Evolutionary conservation across 768 basidiomycete genomes (phyloP).

Genomic region (Podaxis carcinomalis): DNA sequence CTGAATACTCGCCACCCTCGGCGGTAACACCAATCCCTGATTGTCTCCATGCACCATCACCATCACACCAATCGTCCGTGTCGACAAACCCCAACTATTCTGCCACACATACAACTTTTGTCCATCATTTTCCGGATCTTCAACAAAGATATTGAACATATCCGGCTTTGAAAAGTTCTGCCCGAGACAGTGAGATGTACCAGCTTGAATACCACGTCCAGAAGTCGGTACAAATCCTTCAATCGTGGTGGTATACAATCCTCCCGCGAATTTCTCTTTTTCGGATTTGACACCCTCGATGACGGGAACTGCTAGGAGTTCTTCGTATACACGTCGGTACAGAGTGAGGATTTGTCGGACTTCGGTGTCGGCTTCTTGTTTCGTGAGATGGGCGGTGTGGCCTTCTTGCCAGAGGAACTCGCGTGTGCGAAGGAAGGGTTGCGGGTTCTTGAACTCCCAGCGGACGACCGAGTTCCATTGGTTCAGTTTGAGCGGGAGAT

Average conservation of each 20-base stretch:
- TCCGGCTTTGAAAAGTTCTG: slow-evolving; percentile 95
- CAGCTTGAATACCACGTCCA: slow-evolving; percentile 96
- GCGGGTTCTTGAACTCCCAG: slow-evolving; percentile 99
- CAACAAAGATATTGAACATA: slow-evolving; percentile 98
- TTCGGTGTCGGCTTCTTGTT: slow-evolving; percentile 86
- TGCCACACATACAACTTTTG: slow-evolving; percentile 88
- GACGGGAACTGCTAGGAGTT: slow-evolving; percentile 95
- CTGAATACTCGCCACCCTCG: slow-evolving; percentile 90
- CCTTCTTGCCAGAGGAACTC: slow-evolving; percentile 99
- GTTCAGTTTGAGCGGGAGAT: slow-evolving; percentile 94
- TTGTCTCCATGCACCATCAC: slow-evolving; percentile 99
- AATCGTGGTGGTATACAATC: slow-evolving; percentile 95
- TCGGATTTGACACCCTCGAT: slow-evolving; percentile 96
- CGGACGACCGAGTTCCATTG: slow-evolving; percentile 99
- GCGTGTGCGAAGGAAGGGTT: slow-evolving; percentile 98
- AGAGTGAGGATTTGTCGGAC: slow-evolving; percentile 93
- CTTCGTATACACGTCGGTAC: slow-evolving; percentile 93
- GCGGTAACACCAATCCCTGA: slow-evolving; percentile 95
- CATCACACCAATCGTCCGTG: slow-evolving; percentile 97
- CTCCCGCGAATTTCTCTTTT: slow-evolving; percentile 99
- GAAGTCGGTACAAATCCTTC: slow-evolving; percentile 98
- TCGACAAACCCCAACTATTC: slow-evolving; percentile 97
- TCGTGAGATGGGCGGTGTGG: slow-evolving; percentile 91
- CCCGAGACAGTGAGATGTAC: slow-evolving; percentile 96
- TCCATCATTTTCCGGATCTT: slow-evolving; percentile 72